phyloP scores from a whole-genome alignment of 1,139 yeast genomes.

The Geotrichum histeridarum region DNA sequence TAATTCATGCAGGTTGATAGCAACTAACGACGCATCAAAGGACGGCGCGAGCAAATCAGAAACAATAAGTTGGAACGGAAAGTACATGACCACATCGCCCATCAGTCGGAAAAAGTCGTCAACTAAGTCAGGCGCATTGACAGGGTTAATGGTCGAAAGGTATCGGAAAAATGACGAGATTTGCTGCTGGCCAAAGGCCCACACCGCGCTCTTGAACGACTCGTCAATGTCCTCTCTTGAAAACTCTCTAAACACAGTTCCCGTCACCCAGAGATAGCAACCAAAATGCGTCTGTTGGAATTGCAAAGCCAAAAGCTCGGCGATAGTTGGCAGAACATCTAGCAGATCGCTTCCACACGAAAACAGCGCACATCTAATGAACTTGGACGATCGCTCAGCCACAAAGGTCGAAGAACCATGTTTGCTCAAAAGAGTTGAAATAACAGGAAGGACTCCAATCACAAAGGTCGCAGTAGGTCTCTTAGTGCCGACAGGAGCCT shows the following conservation, averaged over 20 bases:
- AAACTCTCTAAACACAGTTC: slow-evolving; percentile 71
- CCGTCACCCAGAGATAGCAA: slow-evolving; percentile 88
- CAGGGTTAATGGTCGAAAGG: slow-evolving; percentile 33
- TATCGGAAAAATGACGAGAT: slow-evolving; percentile 42
- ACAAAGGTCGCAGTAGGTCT: slow-evolving; percentile 59
- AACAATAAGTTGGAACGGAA: slow-evolving; percentile 60
- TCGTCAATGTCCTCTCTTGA: slow-evolving; percentile 49
- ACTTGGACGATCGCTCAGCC: slow-evolving; percentile 70
- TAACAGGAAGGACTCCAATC: slow-evolving; percentile 57
- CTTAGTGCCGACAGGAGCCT: slow-evolving; percentile 30
- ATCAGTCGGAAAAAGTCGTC: slow-evolving; percentile 88
- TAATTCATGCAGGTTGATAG: slow-evolving; percentile 56
- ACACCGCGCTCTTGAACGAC: slow-evolving; percentile 42
- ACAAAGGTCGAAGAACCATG: slow-evolving; percentile 55
- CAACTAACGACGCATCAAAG: slow-evolving; percentile 55
- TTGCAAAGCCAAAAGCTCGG: slow-evolving; percentile 58
- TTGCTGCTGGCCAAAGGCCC: slow-evolving; percentile 49
- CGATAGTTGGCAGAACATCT: slow-evolving; percentile 60
- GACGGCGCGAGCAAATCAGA: slow-evolving; percentile 55
- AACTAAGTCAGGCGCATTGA: slow-evolving; percentile 63
- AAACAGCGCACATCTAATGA: slow-evolving; percentile 61
- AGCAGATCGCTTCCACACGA: slow-evolving; percentile 61
- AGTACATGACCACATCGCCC: slow-evolving; percentile 73
- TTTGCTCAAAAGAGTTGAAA: slow-evolving; percentile 47
- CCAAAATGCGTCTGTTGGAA: slow-evolving; percentile 68